phyloP scores from a whole-genome alignment of 177 flowering plant genomes.

The Vitis hybrid region DNA sequence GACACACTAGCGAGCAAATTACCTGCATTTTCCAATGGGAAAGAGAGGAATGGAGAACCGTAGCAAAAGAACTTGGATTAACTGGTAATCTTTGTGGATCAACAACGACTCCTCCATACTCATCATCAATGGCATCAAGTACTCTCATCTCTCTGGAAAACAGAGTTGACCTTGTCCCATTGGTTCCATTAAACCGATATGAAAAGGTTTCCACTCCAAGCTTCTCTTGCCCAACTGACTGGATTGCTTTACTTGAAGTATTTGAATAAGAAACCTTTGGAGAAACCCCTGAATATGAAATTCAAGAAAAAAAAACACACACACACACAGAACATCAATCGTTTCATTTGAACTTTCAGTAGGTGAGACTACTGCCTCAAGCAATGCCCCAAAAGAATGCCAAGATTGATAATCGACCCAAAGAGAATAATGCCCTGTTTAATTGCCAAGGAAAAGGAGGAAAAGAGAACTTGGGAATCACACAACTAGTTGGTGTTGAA shows the following conservation, averaged over 20 bases:
- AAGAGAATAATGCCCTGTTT: not conserved
- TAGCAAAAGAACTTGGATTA: constrained; percentile 40
- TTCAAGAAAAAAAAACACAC: not conserved
- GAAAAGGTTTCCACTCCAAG: constrained; percentile 20
- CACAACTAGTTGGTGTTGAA: not conserved
- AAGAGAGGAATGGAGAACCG: constrained; percentile 48
- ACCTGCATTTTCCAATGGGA: constrained; percentile 61
- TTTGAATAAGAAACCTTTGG: constrained; percentile 40
- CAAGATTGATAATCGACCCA: not conserved
- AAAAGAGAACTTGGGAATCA: not conserved
- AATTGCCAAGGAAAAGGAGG: not conserved
- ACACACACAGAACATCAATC: not conserved
- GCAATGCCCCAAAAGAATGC: not conserved
- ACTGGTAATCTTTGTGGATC: constrained; percentile 51
- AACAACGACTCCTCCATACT: constrained; percentile 61
- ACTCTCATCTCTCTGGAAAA: constrained; percentile 22
- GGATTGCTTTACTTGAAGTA: constrained; percentile 25
- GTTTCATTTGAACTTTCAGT: not conserved
- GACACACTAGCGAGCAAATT: not conserved
- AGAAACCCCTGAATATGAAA: constrained; percentile 28
- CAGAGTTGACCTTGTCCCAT: constrained; percentile 23
- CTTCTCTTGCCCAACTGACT: constrained; percentile 28
- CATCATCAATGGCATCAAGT: constrained; percentile 52
- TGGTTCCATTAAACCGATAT: constrained; percentile 29
- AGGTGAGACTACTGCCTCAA: not conserved